These are phyloP conservation scores for Erodium maritimum DNA, from an alignment of 345 rosid species.

Conservation along the genomic window DNA sequence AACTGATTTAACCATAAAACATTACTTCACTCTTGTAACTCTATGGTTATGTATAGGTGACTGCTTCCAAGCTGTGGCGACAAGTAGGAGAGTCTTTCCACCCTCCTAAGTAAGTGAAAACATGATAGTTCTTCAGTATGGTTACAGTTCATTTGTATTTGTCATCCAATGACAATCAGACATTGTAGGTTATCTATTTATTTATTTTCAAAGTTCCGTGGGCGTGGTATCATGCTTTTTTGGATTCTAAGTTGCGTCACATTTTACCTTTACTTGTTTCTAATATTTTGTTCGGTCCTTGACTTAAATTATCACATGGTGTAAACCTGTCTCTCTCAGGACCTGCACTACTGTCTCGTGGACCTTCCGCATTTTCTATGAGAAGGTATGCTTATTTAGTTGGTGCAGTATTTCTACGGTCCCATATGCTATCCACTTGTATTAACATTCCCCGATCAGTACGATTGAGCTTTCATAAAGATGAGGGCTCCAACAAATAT, in stretches of 20 bases:
- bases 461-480: not conserved
- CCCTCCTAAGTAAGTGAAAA: slow-evolving; percentile 57
- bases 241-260: not conserved
- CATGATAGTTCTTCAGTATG: not conserved
- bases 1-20: too few relatives aligned
- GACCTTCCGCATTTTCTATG: slow-evolving; percentile 62
- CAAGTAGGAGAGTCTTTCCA: slow-evolving; percentile 71
- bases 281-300: not conserved
- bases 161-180: not conserved
- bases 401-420: too few relatives aligned
- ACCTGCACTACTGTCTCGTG: slow-evolving; percentile 71
- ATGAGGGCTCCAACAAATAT: not conserved
- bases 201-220: not conserved
- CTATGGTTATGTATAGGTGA: slow-evolving; percentile 36
- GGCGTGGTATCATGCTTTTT: not conserved
- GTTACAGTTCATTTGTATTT: not conserved
- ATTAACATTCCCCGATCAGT: not conserved
- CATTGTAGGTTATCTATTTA: not conserved
- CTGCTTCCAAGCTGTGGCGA: slow-evolving; percentile 63
- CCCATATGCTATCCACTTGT: too few relatives aligned
- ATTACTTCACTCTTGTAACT: not conserved
- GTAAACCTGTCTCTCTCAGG: slow-evolving; percentile 19
- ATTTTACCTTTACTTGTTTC: not conserved
- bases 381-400: slow-evolving; percentile 31
- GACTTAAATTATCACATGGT: not conserved